Evolutionary conservation across 2,329 filamentous ascomycete species (phyloP).

Genomic region (Botrytis byssoidea): DNA sequence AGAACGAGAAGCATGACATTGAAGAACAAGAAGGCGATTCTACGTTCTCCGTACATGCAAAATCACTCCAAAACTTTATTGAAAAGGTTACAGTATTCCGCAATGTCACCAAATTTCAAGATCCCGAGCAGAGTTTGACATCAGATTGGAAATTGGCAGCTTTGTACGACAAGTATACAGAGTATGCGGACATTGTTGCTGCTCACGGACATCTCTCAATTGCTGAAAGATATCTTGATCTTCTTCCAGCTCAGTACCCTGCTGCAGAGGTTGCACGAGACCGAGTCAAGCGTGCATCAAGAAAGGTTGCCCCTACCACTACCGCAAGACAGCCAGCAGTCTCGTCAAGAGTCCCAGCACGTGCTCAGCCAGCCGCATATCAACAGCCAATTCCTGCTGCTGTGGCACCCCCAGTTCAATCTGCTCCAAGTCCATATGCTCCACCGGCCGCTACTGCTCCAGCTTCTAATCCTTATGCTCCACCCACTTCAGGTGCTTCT

Average conservation of each 20-base stretch:
- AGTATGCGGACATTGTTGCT: slow-evolving; percentile 94
- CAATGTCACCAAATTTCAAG: slow-evolving; percentile 86
- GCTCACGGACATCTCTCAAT: slow-evolving; percentile 82
- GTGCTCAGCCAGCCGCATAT: slow-evolving; percentile 44
- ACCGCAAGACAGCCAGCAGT: slow-evolving; percentile 38
- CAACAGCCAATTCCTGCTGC: slow-evolving; percentile 49
- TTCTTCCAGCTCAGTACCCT: slow-evolving; percentile 79
- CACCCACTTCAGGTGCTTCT: slow-evolving; percentile 36
- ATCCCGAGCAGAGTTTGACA: slow-evolving; percentile 67
- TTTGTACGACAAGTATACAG: slow-evolving; percentile 91
- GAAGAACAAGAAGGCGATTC: slow-evolving; percentile 70
- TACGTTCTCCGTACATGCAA: slow-evolving; percentile 87
- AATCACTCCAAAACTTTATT: slow-evolving; percentile 86
- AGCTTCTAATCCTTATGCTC: slow-evolving; percentile 50
- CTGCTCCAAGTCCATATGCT: slow-evolving; percentile 42
- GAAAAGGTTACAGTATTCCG: slow-evolving; percentile 98
- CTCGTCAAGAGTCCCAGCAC: slow-evolving; percentile 43
- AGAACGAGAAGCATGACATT: slow-evolving; percentile 74
- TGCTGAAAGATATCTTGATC: slow-evolving; percentile 87
- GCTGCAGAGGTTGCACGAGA: slow-evolving; percentile 84
- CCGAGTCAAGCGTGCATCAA: slow-evolving; percentile 80
- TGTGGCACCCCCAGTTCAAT: slow-evolving; percentile 30
- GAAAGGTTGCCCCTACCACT: slow-evolving; percentile 51
- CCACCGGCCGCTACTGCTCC: slow-evolving; percentile 36
- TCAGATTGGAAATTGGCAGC: slow-evolving; percentile 85